Conservation (phyloP, 179 eudicot species). For the Beta corolliflora region DNA sequence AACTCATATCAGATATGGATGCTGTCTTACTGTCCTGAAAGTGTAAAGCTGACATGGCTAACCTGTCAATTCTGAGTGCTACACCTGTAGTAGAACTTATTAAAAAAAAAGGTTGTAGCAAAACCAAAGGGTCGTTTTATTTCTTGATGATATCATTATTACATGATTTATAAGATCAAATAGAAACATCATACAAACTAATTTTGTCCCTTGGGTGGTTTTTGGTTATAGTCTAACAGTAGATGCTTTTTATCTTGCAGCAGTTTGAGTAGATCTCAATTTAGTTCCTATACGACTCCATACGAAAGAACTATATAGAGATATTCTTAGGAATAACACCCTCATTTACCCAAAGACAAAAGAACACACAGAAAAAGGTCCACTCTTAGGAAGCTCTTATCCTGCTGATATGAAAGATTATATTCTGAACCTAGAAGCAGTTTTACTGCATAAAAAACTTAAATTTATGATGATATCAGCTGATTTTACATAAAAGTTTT, state of each 20-base stretch:
- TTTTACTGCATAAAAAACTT: neutral
- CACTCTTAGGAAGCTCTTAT: neutral
- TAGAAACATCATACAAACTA: slow-evolving; percentile 1
- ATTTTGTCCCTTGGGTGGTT: slow-evolving; percentile 14
- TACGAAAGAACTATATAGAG: neutral
- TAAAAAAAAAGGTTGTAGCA: neutral
- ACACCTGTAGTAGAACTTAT: slow-evolving; percentile 14
- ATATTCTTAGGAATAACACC: slow-evolving; percentile 13
- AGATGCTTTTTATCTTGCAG: neutral
- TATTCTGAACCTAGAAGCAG: neutral
- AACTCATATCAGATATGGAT: slow-evolving; percentile 19
- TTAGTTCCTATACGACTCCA: neutral
- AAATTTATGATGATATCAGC: neutral
- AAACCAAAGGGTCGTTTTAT: neutral
- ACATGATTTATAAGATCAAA: neutral
- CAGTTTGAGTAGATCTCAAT: neutral
- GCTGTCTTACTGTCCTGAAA: slow-evolving; percentile 19
- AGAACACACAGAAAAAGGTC: neutral
- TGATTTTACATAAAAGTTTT: neutral
- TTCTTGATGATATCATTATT: neutral
- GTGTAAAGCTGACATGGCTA: slow-evolving; percentile 20
- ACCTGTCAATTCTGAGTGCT: neutral
- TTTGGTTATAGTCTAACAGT: neutral
- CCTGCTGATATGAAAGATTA: too few relatives aligned
- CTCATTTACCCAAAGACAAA: neutral